phyloP scores from a whole-genome alignment of 2,329 filamentous ascomycete genomes.

The Lomentospora prolificans region DNA sequence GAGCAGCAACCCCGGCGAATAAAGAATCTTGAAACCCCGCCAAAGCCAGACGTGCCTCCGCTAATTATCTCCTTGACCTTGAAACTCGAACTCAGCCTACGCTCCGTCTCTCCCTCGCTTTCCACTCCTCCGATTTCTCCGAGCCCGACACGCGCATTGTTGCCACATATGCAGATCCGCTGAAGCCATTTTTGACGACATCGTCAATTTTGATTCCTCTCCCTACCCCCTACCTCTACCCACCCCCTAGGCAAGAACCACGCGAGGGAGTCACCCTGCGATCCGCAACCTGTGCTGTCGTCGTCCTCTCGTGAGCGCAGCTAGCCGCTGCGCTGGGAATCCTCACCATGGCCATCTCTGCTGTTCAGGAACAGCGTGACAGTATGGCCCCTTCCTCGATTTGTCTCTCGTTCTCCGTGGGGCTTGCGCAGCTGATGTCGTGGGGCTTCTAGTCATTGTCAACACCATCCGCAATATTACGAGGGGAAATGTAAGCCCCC shows the following conservation, averaged over 20 bases:
- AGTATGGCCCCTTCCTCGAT: slow-evolving; percentile 16
- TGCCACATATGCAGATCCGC: background rate
- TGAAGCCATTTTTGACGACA: no score
- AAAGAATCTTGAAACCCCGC: slow-evolving; percentile 23
- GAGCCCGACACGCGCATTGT: background rate
- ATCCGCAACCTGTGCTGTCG: background rate
- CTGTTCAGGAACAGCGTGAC: slow-evolving; percentile 70
- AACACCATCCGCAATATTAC: slow-evolving; percentile 68
- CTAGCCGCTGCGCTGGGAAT: slow-evolving; percentile 10
- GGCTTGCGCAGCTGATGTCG: slow-evolving; percentile 21
- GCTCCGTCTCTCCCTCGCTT: no score
- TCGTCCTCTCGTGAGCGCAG: background rate
- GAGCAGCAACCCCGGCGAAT: no score
- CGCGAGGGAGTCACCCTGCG: no score
- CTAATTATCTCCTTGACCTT: no score
- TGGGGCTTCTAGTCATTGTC: slow-evolving; percentile 45
- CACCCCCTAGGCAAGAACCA: no score
- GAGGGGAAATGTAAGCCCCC: slow-evolving; percentile 60
- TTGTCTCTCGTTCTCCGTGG: background rate
- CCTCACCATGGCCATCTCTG: slow-evolving; percentile 69
- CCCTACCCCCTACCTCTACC: no score
- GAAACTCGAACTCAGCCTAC: background rate
- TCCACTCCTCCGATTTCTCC: no score
- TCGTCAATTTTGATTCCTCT: no score
- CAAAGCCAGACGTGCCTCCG: slow-evolving; percentile 12